Evolutionary conservation across 2,329 filamentous ascomycete genomes (phyloP), one percentile per base, ranked within the genome.

Genomic region (Cladosporium sp.): DNA sequence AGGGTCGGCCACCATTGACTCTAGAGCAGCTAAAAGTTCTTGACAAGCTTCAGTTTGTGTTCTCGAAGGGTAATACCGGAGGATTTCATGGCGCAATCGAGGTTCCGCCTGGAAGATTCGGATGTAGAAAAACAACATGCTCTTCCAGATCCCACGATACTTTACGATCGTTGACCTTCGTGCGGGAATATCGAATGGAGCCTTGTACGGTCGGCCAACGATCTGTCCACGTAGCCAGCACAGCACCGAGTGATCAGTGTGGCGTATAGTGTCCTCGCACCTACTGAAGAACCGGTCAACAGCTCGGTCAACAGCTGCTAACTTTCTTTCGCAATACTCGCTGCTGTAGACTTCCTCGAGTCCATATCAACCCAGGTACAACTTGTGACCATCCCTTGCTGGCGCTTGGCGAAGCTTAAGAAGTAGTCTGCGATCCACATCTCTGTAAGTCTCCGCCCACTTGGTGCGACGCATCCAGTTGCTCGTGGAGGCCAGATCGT

Each of bases 381-480:
- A 9, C 5, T 9, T 5, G 5, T 9, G 28, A 9, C 9, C 28
- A 30, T 30, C 28, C 28, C 28, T n/a, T 5, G 28, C 28, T 30
- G 36, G 36, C 3, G 36, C 36, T n/a, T n/a, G 11, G 36, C 36
- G 14, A 38, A n/a, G 9, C 36, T 5, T 9, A 3, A 7, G 11
- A 5, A 38, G 36, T 14, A 59, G 38, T 12, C 20, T 51, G 34
- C 51, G 58, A 45, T 59, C 42, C 12, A 55, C 58, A 28, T 51
- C 58, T 28, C 25, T 20, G 42, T 55, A 55, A 28, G 42, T 55
- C 14, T 19, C 20, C 20, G 51, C 51, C 58, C 58, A 59, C 14
- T 20, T 28, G 12, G 58, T 59, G 40, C 58, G 58, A 25, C 58
- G 58, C 40, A 59, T 59, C 58, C 58, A 59, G 34, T 55, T 59